These are phyloP conservation scores for Penicillium ucsense DNA, from an alignment of 495 filamentous ascomycete genomes.

Conservation along the genomic window DNA sequence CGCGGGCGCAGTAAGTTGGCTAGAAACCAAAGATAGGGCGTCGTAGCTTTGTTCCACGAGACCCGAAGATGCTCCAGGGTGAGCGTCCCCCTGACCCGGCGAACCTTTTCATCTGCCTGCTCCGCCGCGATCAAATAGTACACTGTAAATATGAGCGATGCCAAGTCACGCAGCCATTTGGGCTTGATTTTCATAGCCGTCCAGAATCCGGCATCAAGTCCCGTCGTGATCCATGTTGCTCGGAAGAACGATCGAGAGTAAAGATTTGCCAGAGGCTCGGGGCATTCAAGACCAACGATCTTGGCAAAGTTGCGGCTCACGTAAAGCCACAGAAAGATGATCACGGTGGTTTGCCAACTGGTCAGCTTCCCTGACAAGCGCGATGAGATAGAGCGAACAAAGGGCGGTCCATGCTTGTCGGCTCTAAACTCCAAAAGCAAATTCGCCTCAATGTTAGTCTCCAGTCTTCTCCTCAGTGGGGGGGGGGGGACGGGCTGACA, in stretches of 20 bases:
- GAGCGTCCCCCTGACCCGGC: conserved; percentile 73
- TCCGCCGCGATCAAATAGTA: conserved; percentile 93
- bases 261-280: conserved; percentile 88
- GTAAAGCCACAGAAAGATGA: conserved; percentile 88
- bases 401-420: conserved; percentile 76
- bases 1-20: conserved; percentile 65
- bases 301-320: conserved; percentile 86
- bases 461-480: no score
- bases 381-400: conserved; percentile 61
- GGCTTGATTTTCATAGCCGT: conserved; percentile 85
- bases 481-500: not conserved
- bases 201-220: conserved; percentile 94
- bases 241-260: conserved; percentile 94
- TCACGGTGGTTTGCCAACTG: conserved; percentile 78
- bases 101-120: conserved; percentile 93
- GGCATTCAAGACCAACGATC: conserved; percentile 80
- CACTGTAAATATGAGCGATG: conserved; percentile 68
- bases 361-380: conserved; percentile 61
- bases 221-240: conserved; percentile 94
- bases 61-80: conserved; percentile 88
- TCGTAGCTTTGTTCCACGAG: conserved; percentile 89
- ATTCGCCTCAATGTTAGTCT: no score
- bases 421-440: conserved; percentile 40
- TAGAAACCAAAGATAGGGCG: conserved; percentile 67
- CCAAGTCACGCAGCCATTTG: conserved; percentile 74